A percentile compares a stretch with the other conserved stretches of the same genome.
Conservation (phyloP, 768 basidiomycete genomes). For the Boletales sp. region DNA sequence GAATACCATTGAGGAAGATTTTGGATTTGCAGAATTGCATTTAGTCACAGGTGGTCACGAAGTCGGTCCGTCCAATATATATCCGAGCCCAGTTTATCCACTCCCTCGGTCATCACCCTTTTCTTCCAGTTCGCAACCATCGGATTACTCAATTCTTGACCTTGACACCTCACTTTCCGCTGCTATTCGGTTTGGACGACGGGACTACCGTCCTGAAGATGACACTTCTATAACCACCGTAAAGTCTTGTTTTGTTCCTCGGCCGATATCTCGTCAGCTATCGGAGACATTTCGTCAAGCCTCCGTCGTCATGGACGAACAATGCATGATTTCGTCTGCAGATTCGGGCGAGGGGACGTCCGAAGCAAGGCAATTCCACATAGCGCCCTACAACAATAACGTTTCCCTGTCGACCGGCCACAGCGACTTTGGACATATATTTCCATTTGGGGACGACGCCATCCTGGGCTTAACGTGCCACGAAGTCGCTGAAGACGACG, state of each 20-base stretch:
- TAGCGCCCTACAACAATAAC: not conserved
- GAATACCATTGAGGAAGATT: not conserved
- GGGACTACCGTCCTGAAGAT: not conserved
- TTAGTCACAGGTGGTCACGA: not conserved
- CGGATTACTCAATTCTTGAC: constrained; percentile 15
- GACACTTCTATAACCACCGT: not conserved
- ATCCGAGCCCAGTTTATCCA: not conserved
- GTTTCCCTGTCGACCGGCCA: not conserved
- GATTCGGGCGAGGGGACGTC: not conserved
- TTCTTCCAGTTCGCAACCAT: constrained; percentile 10
- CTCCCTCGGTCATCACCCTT: constrained; percentile 25
- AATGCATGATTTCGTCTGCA: not conserved
- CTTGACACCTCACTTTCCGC: constrained; percentile 23
- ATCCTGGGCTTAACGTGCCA: not conserved
- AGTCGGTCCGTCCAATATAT: not conserved
- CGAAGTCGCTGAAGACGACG: not conserved
- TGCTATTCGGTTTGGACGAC: not conserved
- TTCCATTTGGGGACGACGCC: not conserved
- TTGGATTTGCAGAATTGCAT: constrained; percentile 2
- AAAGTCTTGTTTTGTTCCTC: not conserved
- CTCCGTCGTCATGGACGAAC: not conserved
- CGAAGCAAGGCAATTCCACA: not conserved
- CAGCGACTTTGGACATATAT: not conserved
- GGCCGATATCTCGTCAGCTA: not conserved
- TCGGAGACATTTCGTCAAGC: not conserved